A percentile compares a stretch with the other conserved stretches of the same genome.
phyloP scores from a whole-genome alignment of 495 filamentous ascomycete species.

The Aspergillus indologenus region DNA sequence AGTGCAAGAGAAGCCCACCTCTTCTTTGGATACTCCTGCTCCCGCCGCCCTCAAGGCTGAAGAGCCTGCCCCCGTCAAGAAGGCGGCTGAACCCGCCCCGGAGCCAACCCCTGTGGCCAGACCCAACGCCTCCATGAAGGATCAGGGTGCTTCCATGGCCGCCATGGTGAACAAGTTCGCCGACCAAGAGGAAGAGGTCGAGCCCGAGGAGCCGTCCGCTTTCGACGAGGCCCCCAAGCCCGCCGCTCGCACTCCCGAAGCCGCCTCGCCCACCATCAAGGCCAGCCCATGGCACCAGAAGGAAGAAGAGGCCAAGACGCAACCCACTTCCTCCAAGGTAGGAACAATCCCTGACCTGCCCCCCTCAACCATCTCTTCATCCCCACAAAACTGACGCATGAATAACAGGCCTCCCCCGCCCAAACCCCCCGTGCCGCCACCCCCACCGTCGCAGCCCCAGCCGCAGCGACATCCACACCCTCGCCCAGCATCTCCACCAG shows the following conservation, averaged over 20 bases:
- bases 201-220: constrained; percentile 64
- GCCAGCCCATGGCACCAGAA: constrained; percentile 34
- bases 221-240: constrained; percentile 81
- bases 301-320: constrained; percentile 29
- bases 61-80: constrained; percentile 43
- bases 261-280: constrained; percentile 35
- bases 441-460: constrained; percentile 21
- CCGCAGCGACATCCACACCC: constrained; percentile 3
- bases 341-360: background rate
- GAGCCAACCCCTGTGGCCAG: constrained; percentile 44
- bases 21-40: constrained; percentile 37
- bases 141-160: constrained; percentile 81
- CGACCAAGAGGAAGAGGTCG: constrained; percentile 62
- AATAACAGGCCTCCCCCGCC: background rate
- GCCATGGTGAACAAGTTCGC: constrained; percentile 80
- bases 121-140: constrained; percentile 67
- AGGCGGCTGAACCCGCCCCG: constrained; percentile 33
- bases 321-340: constrained; percentile 20
- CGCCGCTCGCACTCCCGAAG: constrained; percentile 26
- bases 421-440: constrained; percentile 18
- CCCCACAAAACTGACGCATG: background rate
- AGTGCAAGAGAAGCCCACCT: constrained; percentile 62
- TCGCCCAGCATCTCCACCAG: constrained; percentile 15
- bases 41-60: constrained; percentile 51
- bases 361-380: background rate